Percentiles rank a stretch among this genome's conserved stretches.
Evolutionary conservation across 768 basidiomycete species (phyloP).

Genomic region (Sarcodon sp.): DNA sequence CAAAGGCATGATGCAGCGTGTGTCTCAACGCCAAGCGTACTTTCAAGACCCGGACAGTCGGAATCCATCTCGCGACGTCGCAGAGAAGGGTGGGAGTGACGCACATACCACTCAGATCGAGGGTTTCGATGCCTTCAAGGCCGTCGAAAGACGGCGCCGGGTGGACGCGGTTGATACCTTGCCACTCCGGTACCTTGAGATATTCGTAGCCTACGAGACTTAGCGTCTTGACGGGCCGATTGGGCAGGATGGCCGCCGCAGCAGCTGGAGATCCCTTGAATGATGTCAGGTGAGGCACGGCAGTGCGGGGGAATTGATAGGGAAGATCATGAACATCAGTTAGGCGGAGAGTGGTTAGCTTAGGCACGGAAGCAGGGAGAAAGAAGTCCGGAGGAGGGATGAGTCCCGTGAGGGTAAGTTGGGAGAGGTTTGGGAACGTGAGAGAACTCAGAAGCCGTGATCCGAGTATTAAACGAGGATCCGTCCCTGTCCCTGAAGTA

Average conservation of each 20-base stretch:
- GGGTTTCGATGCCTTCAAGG: slow-evolving; percentile 26
- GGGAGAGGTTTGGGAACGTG: slow-evolving; percentile 15
- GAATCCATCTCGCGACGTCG: slow-evolving; percentile 38
- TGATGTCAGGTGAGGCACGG: slow-evolving; percentile 31
- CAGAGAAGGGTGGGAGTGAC: slow-evolving; percentile 44
- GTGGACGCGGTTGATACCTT: slow-evolving; percentile 32
- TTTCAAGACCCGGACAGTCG: slow-evolving; percentile 35
- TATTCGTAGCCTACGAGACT: slow-evolving; percentile 44
- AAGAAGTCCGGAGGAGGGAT: slow-evolving; percentile 23
- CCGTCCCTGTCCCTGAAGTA: slow-evolving; percentile 23
- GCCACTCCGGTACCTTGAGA: slow-evolving; percentile 39
- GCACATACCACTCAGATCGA: slow-evolving; percentile 50
- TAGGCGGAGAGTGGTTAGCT: slow-evolving; percentile 19
- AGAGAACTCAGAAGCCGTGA: slow-evolving; percentile 17
- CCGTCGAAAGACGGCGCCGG: background rate
- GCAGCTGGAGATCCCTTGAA: slow-evolving; percentile 50
- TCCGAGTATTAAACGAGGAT: slow-evolving; percentile 8
- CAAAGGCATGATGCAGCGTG: slow-evolving; percentile 49
- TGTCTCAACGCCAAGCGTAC: slow-evolving; percentile 50
- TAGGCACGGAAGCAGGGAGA: slow-evolving; percentile 5
- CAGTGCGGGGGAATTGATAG: slow-evolving; percentile 23
- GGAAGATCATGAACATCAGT: slow-evolving; percentile 30
- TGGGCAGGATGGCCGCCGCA: slow-evolving; percentile 48
- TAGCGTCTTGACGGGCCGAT: slow-evolving; percentile 43
- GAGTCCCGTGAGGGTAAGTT: slow-evolving; percentile 20